Conservation (phyloP, 2,329 filamentous ascomycete species). For the Curvularia sp. region DNA sequence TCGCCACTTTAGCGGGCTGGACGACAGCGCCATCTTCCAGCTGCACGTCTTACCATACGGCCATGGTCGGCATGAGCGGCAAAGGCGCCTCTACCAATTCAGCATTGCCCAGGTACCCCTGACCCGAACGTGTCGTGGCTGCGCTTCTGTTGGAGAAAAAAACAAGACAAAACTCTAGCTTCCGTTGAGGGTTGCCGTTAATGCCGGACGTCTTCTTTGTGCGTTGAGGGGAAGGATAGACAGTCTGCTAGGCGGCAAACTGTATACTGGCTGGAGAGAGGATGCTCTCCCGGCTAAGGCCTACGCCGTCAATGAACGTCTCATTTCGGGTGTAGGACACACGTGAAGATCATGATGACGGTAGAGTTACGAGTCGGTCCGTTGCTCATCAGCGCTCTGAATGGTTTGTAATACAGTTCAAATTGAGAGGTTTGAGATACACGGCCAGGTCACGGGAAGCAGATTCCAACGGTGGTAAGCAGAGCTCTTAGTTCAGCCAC, state of each 20-base stretch:
- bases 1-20: constrained; percentile 30
- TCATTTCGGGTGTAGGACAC: constrained; percentile 35
- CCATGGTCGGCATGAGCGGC: constrained; percentile 26
- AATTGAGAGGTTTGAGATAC: constrained; percentile 10
- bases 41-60: constrained; percentile 1
- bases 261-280: constrained; percentile 5
- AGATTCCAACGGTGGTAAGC: constrained; percentile 1
- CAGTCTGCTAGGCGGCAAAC: constrained; percentile 13
- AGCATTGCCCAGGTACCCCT: constrained; percentile 5
- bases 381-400: neutral
- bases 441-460: constrained; percentile 1
- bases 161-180: neutral
- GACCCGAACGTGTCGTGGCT: constrained; percentile 10
- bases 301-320: constrained; percentile 13
- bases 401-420: neutral
- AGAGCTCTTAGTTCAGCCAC: constrained; percentile 4
- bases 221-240: constrained; percentile 1
- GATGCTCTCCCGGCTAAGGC: constrained; percentile 23
- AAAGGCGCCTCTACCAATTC: constrained; percentile 21
- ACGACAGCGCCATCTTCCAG: constrained; percentile 12
- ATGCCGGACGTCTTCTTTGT: neutral
- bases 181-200: neutral
- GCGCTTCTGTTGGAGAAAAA: neutral
- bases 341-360: constrained; percentile 31
- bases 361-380: constrained; percentile 6